Conservation (phyloP, 129 eudicot genomes). For the Centaurea solstitialis region DNA sequence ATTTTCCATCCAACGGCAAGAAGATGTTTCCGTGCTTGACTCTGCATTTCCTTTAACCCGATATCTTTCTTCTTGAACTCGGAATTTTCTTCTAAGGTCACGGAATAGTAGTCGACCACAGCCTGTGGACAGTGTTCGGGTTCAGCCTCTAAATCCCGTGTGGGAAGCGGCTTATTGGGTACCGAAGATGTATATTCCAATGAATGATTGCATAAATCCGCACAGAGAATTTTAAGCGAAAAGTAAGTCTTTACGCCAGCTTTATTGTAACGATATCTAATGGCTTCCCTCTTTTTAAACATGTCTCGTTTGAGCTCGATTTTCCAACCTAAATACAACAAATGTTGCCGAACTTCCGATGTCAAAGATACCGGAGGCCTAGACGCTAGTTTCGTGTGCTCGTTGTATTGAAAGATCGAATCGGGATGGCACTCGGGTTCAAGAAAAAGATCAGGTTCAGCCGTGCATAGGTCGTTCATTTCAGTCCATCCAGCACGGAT, state of each 20-base stretch:
- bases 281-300: not conserved
- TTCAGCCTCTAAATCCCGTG: constrained; percentile 30
- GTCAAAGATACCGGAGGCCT: not conserved
- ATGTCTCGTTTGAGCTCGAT: constrained; percentile 27
- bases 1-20: constrained; percentile 60
- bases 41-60: not conserved
- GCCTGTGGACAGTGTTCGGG: constrained; percentile 58
- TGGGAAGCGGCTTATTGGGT: not conserved
- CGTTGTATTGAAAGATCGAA: constrained; percentile 38
- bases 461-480: not conserved
- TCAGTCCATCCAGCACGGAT: constrained; percentile 6
- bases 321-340: constrained; percentile 66
- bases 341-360: constrained; percentile 48
- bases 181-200: constrained; percentile 10
- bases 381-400: not conserved
- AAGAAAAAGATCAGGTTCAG: constrained; percentile 27
- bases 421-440: constrained; percentile 50
- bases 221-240: constrained; percentile 45
- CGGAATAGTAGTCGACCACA: constrained; percentile 39
- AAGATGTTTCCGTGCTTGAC: constrained; percentile 60
- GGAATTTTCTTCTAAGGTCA: not conserved
- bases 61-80: not conserved
- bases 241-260: constrained; percentile 37
- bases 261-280: constrained; percentile 45
- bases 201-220: constrained; percentile 11